phyloP scores from a whole-genome alignment of 345 rosid species.

The Diplotaxis tenuifolia region DNA sequence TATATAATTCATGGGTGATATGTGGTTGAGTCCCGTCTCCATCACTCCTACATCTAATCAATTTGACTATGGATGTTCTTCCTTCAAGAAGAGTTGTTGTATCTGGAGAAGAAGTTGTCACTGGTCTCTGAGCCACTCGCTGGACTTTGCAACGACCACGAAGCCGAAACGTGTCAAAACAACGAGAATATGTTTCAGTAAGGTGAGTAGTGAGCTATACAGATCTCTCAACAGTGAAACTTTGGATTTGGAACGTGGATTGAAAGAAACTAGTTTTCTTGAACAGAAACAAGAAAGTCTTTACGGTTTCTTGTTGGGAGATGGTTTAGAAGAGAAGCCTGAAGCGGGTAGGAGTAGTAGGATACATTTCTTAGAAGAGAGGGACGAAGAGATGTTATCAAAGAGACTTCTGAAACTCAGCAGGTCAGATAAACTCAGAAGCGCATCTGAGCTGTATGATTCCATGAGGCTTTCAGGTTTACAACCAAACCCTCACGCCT shows the following conservation, averaged over 20 bases:
- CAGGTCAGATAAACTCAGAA: slow-evolving; percentile 67
- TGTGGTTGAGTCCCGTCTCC: slow-evolving; percentile 35
- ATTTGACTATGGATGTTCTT: slow-evolving; percentile 22
- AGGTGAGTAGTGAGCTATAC: slow-evolving; percentile 4
- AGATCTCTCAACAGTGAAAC: not conserved
- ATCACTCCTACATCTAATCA: slow-evolving; percentile 26
- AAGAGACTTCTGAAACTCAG: slow-evolving; percentile 67
- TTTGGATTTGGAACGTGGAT: slow-evolving; percentile 9
- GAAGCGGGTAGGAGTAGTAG: slow-evolving; percentile 25
- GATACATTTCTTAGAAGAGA: slow-evolving; percentile 65
- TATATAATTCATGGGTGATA: slow-evolving; percentile 34
- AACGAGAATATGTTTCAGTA: not conserved
- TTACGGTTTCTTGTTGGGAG: slow-evolving; percentile 25
- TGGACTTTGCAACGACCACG: slow-evolving; percentile 27
- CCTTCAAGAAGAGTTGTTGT: not conserved
- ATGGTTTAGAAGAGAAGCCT: slow-evolving; percentile 16
- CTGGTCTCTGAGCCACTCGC: slow-evolving; percentile 8
- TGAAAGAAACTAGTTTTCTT: slow-evolving; percentile 6
- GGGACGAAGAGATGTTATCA: slow-evolving; percentile 56
- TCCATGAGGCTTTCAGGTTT: slow-evolving; percentile 60
- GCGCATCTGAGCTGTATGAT: slow-evolving; percentile 55
- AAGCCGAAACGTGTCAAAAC: slow-evolving; percentile 25
- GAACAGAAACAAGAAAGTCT: slow-evolving; percentile 38
- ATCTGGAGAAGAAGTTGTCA: not conserved
- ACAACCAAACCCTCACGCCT: slow-evolving; percentile 53